Evolutionary conservation across 345 rosid species (phyloP).

Genomic region (Mercurialis annua): DNA sequence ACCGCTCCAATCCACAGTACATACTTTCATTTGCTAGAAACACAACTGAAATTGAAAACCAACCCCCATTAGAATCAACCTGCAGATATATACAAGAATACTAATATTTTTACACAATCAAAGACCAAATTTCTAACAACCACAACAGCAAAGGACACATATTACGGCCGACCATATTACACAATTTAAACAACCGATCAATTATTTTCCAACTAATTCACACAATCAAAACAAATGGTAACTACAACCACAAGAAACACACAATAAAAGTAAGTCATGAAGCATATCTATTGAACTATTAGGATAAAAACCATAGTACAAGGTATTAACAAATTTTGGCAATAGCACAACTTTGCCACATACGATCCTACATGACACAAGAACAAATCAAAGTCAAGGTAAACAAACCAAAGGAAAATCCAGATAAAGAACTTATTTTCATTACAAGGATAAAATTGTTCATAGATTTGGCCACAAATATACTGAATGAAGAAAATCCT

Average conservation of each 20-base stretch:
- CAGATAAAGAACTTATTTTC: background rate
- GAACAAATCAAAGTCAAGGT: background rate
- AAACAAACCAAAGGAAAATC: slow-evolving; percentile 9
- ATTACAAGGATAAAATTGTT: background rate
- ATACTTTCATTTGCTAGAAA: slow-evolving; percentile 46
- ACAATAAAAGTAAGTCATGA: background rate
- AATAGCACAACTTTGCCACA: background rate
- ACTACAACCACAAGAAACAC: background rate
- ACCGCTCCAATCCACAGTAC: slow-evolving; percentile 48
- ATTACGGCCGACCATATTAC: background rate
- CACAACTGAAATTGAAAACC: slow-evolving; percentile 26
- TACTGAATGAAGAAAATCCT: background rate
- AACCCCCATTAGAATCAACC: slow-evolving; percentile 20
- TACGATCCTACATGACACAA: slow-evolving; percentile 12
- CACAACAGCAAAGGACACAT: background rate
- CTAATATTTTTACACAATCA: background rate
- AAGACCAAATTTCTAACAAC: slow-evolving; percentile 13
- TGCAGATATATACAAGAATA: background rate
- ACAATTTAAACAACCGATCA: background rate
- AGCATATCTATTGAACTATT: background rate
- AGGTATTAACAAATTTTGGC: background rate
- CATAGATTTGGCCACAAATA: background rate
- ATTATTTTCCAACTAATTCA: background rate
- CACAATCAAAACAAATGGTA: background rate
- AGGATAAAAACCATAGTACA: background rate